Conservation (phyloP, 2,329 filamentous ascomycete genomes). For the Helminthosporium solani region DNA sequence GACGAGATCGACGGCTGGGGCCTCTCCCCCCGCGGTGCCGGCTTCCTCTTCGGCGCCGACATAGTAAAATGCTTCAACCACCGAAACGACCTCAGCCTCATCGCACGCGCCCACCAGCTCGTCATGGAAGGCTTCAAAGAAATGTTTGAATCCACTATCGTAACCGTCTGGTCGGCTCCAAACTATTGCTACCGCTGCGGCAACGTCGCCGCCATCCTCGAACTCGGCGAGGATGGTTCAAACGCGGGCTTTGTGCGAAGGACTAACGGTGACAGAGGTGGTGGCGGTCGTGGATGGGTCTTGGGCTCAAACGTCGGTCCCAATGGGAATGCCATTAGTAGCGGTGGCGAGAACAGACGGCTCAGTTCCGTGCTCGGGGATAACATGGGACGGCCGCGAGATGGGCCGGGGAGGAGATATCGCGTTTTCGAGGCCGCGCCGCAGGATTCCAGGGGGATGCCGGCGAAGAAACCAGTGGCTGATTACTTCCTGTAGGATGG, state of each 20-base stretch:
- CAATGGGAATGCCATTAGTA: conserved; percentile 29
- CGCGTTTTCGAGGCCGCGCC: conserved; percentile 95
- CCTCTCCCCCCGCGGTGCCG: conserved; percentile 86
- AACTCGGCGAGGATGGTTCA: conserved; percentile 79
- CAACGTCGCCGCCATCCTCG: conserved; percentile 81
- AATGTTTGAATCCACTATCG: conserved; percentile 88
- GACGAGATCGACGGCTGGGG: conserved; percentile 99
- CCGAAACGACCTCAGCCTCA: conserved; percentile 85
- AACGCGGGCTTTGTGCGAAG: conserved; percentile 50
- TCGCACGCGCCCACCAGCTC: conserved; percentile 91
- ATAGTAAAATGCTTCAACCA: conserved; percentile 96
- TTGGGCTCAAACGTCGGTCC: conserved; percentile 33
- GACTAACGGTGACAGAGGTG: conserved; percentile 67
- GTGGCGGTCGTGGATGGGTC: conserved; percentile 45
- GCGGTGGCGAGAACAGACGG: conserved; percentile 28
- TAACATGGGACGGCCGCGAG: conserved; percentile 46
- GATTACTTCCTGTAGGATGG: conserved; percentile 80
- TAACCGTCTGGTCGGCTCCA: conserved; percentile 91
- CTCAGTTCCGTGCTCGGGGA: conserved; percentile 43
- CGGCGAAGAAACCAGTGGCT: conserved; percentile 95
- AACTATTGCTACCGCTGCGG: conserved; percentile 63
- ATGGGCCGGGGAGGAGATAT: conserved; percentile 84
- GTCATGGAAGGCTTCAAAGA: conserved; percentile 99
- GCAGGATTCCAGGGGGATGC: conserved; percentile 95
- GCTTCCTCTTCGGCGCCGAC: conserved; percentile 92